phyloP scores from a whole-genome alignment of 2,329 filamentous ascomycete species.

The Cercospora sp. region DNA sequence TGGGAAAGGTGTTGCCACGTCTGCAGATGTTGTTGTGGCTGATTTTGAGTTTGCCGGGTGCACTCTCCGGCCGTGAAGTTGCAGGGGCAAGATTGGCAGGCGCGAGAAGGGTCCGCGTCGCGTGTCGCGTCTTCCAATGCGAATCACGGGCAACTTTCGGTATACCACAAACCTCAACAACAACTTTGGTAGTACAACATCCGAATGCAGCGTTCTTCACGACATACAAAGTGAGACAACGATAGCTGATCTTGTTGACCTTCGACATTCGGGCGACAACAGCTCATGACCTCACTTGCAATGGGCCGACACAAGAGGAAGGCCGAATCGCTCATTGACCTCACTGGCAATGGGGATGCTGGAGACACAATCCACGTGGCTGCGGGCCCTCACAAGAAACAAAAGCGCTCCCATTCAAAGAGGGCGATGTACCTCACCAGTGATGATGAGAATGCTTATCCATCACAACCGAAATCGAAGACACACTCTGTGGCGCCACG shows the following conservation, averaged over 20 bases:
- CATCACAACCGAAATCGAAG: background rate
- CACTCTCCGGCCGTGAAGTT: background rate
- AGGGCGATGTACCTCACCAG: background rate
- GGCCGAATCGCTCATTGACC: background rate
- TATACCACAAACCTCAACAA: background rate
- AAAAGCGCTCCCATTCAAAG: background rate
- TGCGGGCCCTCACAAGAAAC: background rate
- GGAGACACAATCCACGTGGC: background rate
- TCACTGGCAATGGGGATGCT: constrained; percentile 8
- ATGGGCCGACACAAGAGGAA: constrained; percentile 1
- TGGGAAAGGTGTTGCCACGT: background rate
- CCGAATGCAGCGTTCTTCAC: background rate
- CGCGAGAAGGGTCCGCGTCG: constrained; percentile 3
- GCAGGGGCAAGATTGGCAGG: background rate
- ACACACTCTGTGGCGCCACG: background rate
- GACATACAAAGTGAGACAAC: background rate
- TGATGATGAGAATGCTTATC: constrained; percentile 1
- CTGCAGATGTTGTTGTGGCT: constrained; percentile 1
- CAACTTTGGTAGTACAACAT: background rate
- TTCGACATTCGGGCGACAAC: too few species aligned
- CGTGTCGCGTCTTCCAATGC: constrained; percentile 2
- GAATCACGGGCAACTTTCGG: background rate
- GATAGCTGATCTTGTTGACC: background rate
- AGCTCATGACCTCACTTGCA: too few species aligned
- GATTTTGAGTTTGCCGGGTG: background rate